These are phyloP conservation scores for Sporisorium exsertum DNA, from an alignment of 1,284 basidiomycete genomes.

Conservation along the genomic window DNA sequence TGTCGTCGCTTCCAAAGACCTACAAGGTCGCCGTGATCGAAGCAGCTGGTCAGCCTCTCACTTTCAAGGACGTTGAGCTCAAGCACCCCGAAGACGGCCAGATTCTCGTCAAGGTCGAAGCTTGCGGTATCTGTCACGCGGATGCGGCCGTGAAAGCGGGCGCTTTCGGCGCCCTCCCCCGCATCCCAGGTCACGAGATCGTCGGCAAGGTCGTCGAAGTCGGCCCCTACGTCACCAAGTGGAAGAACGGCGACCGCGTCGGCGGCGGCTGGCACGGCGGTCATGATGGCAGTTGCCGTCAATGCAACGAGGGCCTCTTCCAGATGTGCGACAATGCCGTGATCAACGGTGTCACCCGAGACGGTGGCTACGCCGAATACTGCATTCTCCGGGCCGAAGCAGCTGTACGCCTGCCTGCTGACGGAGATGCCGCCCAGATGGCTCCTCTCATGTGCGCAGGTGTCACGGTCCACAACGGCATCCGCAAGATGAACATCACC, in stretches of 20 bases:
- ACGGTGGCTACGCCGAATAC: conserved; percentile 54
- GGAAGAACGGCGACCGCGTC: conserved; percentile 62
- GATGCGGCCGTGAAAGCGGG: conserved; percentile 39
- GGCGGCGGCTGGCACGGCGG: conserved; percentile 68
- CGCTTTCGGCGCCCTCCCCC: conserved; percentile 46
- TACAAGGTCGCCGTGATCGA: conserved; percentile 86
- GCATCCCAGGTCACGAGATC: conserved; percentile 62
- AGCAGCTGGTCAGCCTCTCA: conserved; percentile 87
- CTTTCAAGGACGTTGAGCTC: conserved; percentile 91
- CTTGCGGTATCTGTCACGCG: conserved; percentile 96
- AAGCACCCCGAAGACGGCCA: conserved; percentile 88
- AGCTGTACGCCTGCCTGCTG: conserved; percentile 67
- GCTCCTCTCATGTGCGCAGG: conserved; percentile 72
- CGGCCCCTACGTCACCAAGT: conserved; percentile 49
- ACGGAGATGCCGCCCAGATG: conserved; percentile 68
- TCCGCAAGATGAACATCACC: conserved; percentile 67
- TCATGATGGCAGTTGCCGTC: conserved; percentile 56
- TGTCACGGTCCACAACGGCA: conserved; percentile 69
- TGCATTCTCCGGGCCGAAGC: conserved; percentile 66
- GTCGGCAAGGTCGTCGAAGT: conserved; percentile 63
- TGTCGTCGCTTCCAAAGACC: conserved; percentile 52
- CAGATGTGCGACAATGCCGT: conserved; percentile 57
- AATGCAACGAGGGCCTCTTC: conserved; percentile 64
- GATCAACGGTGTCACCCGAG: conserved; percentile 59
- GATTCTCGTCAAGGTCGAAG: conserved; percentile 90